Percentiles rank a stretch among this genome's conserved stretches.
Evolutionary conservation across 306 rosid genomes (phyloP).

Genomic region (Gleditsia sinensis): DNA sequence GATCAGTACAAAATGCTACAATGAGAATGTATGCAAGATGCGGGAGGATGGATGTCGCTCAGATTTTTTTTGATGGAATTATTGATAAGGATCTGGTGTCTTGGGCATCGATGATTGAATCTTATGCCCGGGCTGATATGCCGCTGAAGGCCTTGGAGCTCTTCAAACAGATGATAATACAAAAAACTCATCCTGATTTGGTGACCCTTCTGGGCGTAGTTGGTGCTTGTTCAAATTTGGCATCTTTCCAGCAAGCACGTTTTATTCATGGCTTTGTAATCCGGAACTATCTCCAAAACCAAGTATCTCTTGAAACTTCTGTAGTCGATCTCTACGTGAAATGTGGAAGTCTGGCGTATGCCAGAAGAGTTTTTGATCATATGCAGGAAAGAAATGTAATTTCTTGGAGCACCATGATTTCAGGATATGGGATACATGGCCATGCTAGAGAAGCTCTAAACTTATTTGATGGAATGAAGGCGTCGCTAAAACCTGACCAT

Average conservation of each 20-base stretch:
- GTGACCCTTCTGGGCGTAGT: constrained; percentile 44
- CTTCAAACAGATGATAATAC: constrained; percentile 31
- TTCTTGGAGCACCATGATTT: constrained; percentile 54
- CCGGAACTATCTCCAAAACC: constrained; percentile 25
- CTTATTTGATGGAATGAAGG: constrained; percentile 52
- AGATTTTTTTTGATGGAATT: constrained; percentile 38
- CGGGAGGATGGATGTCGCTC: constrained; percentile 42
- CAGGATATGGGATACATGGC: constrained; percentile 53
- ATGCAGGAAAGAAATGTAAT: constrained; percentile 44
- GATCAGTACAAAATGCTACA: constrained; percentile 42
- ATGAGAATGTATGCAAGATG: constrained; percentile 53
- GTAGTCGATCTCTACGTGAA: constrained; percentile 48
- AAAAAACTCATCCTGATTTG: constrained; percentile 34
- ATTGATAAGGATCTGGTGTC: constrained; percentile 48
- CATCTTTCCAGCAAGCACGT: constrained; percentile 43
- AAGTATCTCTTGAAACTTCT: constrained; percentile 38
- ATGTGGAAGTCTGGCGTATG: constrained; percentile 47
- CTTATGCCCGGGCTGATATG: constrained; percentile 36
- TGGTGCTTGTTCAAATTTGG: constrained; percentile 46
- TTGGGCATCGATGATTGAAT: constrained; percentile 57
- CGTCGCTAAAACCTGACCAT: constrained; percentile 38
- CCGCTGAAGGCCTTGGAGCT: constrained; percentile 43
- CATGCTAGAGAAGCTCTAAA: constrained; percentile 38
- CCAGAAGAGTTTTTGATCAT: constrained; percentile 40
- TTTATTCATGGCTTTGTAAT: constrained; percentile 36